Base-by-base conservation (phyloP, 805 yeast genomes). In the Yamadazyma sp. region DNA sequence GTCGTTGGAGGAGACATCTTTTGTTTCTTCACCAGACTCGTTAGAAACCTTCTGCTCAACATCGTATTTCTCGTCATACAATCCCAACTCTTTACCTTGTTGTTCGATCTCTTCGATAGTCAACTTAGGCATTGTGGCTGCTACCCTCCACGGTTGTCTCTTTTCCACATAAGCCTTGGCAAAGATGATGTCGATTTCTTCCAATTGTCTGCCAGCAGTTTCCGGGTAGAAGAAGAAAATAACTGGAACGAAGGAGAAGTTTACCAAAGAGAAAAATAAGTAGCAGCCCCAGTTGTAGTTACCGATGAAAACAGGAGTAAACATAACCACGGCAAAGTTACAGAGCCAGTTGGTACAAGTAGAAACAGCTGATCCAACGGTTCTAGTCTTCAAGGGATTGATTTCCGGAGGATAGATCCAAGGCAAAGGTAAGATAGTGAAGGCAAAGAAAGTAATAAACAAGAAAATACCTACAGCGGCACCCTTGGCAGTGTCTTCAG, bases 161-260 rank as follows among this genome's bases (percentile, higher is more conserved):
- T 72, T 71, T 45, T 82, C 88, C 28, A 60, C 69, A 47, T 70
- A 57, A 4, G 83, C 75, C 62, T 75, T 76, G 54, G 85, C 83
- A 46, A 67, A 78, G 35, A 83, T 79, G 53, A 80, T 78, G 55
- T 69, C 72, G 34, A 64, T 59, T 50, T 70, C 75, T 55, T 66
- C 71, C 57, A 67, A 66, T 25, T 63, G 47, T 52, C 70, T 57
- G 18, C 68, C 73, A 15, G 66, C 71, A 21, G 70, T 66, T 51
- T 64, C 73, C 21, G 70, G 71, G 62, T 61, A 69, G 58, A 54
- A 68, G 59, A 59, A 65, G 60, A 56, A 66, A 36, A 67, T 65
- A 25, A 60, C 40, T 22, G 72, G 71, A 24, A 63, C 42, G 47
- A 59, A 67, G 30, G 50, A 36, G 41, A 47, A 66, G 58, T 63